Evolutionary conservation across 2,329 filamentous ascomycete genomes (phyloP), one percentile per base, ranked within the genome.

Genomic region (Xylariaceae sp.): DNA sequence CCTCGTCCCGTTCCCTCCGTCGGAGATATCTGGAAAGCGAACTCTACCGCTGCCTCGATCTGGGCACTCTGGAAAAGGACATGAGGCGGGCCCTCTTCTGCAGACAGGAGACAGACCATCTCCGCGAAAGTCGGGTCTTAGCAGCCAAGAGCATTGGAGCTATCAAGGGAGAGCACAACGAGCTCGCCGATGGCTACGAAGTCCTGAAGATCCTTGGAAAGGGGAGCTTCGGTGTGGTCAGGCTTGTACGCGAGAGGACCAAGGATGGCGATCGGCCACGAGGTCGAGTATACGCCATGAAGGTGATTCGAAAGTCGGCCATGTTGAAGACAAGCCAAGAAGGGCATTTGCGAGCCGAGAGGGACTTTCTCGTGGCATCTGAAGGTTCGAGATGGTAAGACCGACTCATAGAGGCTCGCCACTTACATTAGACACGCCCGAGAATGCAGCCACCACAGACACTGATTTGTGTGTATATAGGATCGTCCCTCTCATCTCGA

Each of bases 321-420:
- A 97, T 96, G 89, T 72, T 97, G 39, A 79, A 82, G 9, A 92
- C 88, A 44, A 83, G 83, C 47, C 92, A 97, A 64, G 90, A 97
- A 62, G 90, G 87, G 0, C 92, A 97, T 64, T 64, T 98, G 14
- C 80, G 88, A 24, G 90, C 89, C 0, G 90, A 98, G 59, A 72
- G 90, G 49, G 92, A 97, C 54, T 94, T 97, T 49, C 73, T 98
- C 6, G 88, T 95, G 17, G 80, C 84, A 5, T 89, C 88, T 1
- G 85, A 92, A 58, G 85, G 81, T n/a, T 94, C 88, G 4, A 76
- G 75, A 44, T 97, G 89, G 78, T 81, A 58, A 50, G 68, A 53
- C 12, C 15, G 5, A 4, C 6, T 30, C 9, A 14, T 4, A 4
- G 17, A 30, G 14, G 31, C 14, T 8, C 5, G 28, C 23, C 15